Evolutionary conservation across 2,329 filamentous ascomycete species (phyloP).

Genomic region (Colletotrichum graminicola): DNA sequence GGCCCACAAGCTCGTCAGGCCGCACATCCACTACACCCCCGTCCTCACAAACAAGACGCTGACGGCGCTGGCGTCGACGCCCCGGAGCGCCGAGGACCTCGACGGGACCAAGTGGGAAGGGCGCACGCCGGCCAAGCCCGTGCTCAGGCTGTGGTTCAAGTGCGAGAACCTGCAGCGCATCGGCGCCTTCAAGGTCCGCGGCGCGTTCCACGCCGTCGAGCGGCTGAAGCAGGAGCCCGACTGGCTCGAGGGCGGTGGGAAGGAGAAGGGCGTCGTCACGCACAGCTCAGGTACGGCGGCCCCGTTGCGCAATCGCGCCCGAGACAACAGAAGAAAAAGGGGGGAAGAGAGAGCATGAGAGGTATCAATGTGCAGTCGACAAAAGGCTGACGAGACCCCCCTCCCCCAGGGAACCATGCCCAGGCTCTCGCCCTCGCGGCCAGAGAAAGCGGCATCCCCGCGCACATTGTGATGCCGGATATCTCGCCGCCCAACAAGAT

Average conservation of each 20-base stretch:
- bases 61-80: constrained; percentile 78
- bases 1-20: constrained; percentile 79
- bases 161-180: constrained; percentile 93
- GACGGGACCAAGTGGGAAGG: constrained; percentile 68
- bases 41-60: constrained; percentile 85
- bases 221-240: constrained; percentile 73
- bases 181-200: constrained; percentile 92
- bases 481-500: constrained; percentile 90
- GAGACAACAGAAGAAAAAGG: too few relatives aligned
- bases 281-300: constrained; percentile 81
- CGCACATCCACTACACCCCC: constrained; percentile 85
- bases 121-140: constrained; percentile 70
- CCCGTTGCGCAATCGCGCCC: neutral
- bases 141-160: constrained; percentile 88
- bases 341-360: neutral
- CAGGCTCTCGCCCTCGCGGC: constrained; percentile 92
- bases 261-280: constrained; percentile 81
- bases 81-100: constrained; percentile 68
- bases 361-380: neutral
- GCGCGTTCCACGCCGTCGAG: constrained; percentile 88
- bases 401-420: constrained; percentile 83
- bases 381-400: neutral
- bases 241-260: constrained; percentile 70
- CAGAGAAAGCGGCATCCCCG: constrained; percentile 76
- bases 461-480: constrained; percentile 92